Evolutionary conservation across 2,329 filamentous ascomycete species (phyloP).

Genomic region (Paramyrothecium sp.): DNA sequence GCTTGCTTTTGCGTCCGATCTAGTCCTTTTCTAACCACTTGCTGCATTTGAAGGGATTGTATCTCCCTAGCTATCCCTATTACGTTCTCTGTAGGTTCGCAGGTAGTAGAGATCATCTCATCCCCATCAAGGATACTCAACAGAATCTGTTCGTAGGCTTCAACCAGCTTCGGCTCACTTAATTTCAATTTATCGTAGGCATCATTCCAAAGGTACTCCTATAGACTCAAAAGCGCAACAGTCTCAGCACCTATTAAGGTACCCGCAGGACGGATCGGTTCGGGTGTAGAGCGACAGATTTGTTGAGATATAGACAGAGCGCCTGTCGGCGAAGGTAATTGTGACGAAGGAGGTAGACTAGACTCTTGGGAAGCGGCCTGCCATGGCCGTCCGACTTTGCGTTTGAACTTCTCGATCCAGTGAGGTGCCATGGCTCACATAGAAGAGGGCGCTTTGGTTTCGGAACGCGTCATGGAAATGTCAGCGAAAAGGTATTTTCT

Average conservation of each 20-base stretch:
- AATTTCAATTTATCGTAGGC: constrained; percentile 15
- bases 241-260: constrained; percentile 1
- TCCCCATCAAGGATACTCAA: constrained; percentile 8
- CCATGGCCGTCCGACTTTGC: neutral
- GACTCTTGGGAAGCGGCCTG: constrained; percentile 1
- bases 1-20: constrained; percentile 3
- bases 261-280: neutral
- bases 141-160: constrained; percentile 17
- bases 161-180: constrained; percentile 9
- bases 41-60: constrained; percentile 6
- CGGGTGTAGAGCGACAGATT: neutral
- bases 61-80: neutral
- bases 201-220: constrained; percentile 15
- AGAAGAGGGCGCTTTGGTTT: neutral
- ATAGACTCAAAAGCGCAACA: neutral
- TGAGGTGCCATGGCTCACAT: neutral
- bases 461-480: neutral
- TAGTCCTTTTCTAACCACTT: constrained; percentile 4
- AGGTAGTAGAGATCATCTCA: neutral
- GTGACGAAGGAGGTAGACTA: neutral
- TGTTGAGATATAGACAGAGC: neutral
- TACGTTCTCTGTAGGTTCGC: neutral
- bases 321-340: neutral
- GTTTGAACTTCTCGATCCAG: neutral
- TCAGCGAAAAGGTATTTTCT: neutral